phyloP scores from a whole-genome alignment of 2,329 filamentous ascomycete genomes.

The Aspergillus latus region DNA sequence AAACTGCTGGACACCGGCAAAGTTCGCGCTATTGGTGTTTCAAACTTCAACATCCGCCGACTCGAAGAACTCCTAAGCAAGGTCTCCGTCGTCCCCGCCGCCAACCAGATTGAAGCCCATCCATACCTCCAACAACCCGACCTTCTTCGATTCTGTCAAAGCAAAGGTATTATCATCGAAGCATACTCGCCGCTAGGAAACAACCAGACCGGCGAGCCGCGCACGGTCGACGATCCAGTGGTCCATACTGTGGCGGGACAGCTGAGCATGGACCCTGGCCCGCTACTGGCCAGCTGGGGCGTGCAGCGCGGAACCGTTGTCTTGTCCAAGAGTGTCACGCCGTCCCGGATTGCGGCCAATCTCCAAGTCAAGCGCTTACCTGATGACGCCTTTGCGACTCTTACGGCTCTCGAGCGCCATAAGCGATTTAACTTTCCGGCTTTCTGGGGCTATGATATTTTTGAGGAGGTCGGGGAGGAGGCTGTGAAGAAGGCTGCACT shows the following conservation, averaged over 20 bases:
- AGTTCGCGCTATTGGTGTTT: constrained; percentile 69
- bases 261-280: constrained; percentile 56
- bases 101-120: constrained; percentile 61
- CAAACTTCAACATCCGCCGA: constrained; percentile 70
- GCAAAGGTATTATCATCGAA: constrained; percentile 56
- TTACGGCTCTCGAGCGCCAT: constrained; percentile 32
- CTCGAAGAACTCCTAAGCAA: constrained; percentile 69
- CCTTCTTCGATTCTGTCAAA: constrained; percentile 53
- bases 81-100: constrained; percentile 64
- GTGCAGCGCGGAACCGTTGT: constrained; percentile 56
- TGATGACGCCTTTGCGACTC: constrained; percentile 26
- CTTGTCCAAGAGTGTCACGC: constrained; percentile 56
- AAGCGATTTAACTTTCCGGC: constrained; percentile 36
- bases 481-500: constrained; percentile 22
- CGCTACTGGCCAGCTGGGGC: constrained; percentile 56
- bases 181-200: constrained; percentile 55
- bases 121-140: constrained; percentile 44
- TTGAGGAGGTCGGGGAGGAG: constrained; percentile 33
- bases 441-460: constrained; percentile 36
- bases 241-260: constrained; percentile 62
- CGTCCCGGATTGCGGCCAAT: constrained; percentile 50
- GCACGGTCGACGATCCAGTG: constrained; percentile 59
- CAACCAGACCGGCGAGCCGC: constrained; percentile 47
- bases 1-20: constrained; percentile 58
- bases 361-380: constrained; percentile 35